phyloP scores from a whole-genome alignment of 805 yeast species.

The Starmerella floris region DNA sequence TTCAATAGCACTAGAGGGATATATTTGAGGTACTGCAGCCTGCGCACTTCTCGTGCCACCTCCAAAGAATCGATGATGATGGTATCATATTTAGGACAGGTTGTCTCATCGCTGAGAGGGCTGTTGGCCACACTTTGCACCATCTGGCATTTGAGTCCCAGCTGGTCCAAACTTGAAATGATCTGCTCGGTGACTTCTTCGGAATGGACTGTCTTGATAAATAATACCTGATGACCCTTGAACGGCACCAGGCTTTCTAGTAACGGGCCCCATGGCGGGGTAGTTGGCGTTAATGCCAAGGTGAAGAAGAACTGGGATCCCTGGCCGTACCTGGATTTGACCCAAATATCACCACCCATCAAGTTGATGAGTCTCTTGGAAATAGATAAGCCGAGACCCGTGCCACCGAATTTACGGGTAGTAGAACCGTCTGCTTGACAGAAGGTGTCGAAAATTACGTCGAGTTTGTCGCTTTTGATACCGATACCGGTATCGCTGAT shows the following conservation, averaged over 20 bases:
- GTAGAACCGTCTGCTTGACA: slow-evolving; percentile 93
- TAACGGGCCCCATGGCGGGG: slow-evolving; percentile 45
- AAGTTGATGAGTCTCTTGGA: slow-evolving; percentile 75
- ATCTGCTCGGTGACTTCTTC: slow-evolving; percentile 40
- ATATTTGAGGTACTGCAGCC: slow-evolving; percentile 64
- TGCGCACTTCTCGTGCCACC: slow-evolving; percentile 54
- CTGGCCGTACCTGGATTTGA: slow-evolving; percentile 60
- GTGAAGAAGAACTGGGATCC: slow-evolving; percentile 81
- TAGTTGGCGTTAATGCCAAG: slow-evolving; percentile 62
- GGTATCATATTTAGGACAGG: slow-evolving; percentile 49
- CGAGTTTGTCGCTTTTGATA: slow-evolving; percentile 70
- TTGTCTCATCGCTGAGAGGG: slow-evolving; percentile 30
- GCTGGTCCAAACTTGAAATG: slow-evolving; percentile 36
- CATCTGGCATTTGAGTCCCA: slow-evolving; percentile 51
- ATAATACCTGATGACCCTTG: slow-evolving; percentile 52
- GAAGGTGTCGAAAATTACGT: slow-evolving; percentile 75
- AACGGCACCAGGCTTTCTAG: slow-evolving; percentile 62
- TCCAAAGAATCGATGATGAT: slow-evolving; percentile 72
- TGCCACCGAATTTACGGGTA: slow-evolving; percentile 84
- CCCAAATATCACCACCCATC: slow-evolving; percentile 94
- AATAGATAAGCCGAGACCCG: slow-evolving; percentile 78
- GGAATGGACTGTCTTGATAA: slow-evolving; percentile 53
- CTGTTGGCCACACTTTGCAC: slow-evolving; percentile 45
- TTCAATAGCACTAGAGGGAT: slow-evolving; percentile 71
- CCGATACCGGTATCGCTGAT: slow-evolving; percentile 89